A percentile compares a stretch with the other conserved stretches of the same genome.
phyloP scores from a whole-genome alignment of 1,284 basidiomycete genomes.

The Microstroma glucosiphilum region DNA sequence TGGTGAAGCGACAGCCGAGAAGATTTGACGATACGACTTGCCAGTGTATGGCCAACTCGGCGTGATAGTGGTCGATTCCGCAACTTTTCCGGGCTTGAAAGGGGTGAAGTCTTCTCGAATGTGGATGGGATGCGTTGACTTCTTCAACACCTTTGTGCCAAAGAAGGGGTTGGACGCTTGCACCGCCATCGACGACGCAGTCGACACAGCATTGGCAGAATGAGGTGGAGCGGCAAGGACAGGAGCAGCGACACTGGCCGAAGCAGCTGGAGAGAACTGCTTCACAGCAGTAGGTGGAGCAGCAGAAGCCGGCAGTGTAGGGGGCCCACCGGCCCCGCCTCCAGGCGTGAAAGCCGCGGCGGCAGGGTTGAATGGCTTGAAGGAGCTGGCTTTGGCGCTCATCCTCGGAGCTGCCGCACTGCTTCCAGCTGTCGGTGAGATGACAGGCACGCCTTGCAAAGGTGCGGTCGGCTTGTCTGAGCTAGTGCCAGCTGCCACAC shows the following conservation, averaged over 20 bases:
- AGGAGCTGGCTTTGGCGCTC: constrained; percentile 69
- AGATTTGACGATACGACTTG: constrained; percentile 73
- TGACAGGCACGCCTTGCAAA: not conserved
- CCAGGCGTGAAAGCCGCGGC: constrained; percentile 55
- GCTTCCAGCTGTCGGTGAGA: constrained; percentile 8
- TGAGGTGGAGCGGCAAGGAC: constrained; percentile 55
- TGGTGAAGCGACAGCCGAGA: constrained; percentile 45
- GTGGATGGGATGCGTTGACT: constrained; percentile 61
- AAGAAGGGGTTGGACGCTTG: constrained; percentile 45
- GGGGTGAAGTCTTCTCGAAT: constrained; percentile 92
- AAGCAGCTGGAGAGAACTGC: constrained; percentile 15
- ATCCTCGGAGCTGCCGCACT: constrained; percentile 64
- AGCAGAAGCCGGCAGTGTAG: not conserved
- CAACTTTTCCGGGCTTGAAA: constrained; percentile 76
- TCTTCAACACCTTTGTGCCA: constrained; percentile 64
- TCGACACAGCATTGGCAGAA: too few relatives aligned
- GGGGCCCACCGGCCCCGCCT: constrained; percentile 16
- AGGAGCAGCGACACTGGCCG: constrained; percentile 6
- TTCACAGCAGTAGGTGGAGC: constrained; percentile 11
- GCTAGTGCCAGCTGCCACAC: constrained; percentile 7
- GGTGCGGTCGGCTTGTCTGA: constrained; percentile 7
- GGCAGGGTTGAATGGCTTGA: constrained; percentile 59
- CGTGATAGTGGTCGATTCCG: constrained; percentile 65
- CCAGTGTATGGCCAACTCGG: constrained; percentile 81
- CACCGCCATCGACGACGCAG: too few relatives aligned